Evolutionary conservation across 2,329 filamentous ascomycete genomes (phyloP).

Genomic region (Apiospora rasikravindrae): DNA sequence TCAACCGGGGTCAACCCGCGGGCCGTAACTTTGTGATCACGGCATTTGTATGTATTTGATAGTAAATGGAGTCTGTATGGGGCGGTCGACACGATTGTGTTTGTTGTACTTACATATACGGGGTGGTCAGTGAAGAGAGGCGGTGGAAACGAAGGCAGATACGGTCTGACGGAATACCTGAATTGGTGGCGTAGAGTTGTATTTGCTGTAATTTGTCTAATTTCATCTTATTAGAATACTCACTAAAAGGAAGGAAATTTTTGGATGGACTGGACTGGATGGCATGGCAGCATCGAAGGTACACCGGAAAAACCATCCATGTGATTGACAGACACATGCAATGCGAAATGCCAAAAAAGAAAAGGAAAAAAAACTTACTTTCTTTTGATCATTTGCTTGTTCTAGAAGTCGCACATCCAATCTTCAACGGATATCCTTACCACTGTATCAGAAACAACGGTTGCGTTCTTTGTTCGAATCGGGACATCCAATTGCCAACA

Average conservation of each 20-base stretch:
- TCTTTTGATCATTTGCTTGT: background rate
- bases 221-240: background rate
- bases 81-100: background rate
- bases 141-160: background rate
- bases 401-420: background rate
- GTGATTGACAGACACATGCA: background rate
- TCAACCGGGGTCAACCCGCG: conserved; percentile 1
- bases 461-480: background rate
- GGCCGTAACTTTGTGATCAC: background rate
- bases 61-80: background rate
- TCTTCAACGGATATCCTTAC: background rate
- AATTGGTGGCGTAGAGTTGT: background rate
- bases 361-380: background rate
- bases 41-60: background rate
- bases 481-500: background rate
- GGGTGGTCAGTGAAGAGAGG: background rate
- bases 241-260: background rate
- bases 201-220: conserved; percentile 4
- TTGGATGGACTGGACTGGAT: background rate
- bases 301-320: no score
- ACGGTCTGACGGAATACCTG: background rate
- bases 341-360: background rate
- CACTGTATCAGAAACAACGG: background rate
- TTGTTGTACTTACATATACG: background rate
- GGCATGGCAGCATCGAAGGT: background rate